Base-by-base conservation (phyloP, 805 yeast genomes). In the Candida boidinii region DNA sequence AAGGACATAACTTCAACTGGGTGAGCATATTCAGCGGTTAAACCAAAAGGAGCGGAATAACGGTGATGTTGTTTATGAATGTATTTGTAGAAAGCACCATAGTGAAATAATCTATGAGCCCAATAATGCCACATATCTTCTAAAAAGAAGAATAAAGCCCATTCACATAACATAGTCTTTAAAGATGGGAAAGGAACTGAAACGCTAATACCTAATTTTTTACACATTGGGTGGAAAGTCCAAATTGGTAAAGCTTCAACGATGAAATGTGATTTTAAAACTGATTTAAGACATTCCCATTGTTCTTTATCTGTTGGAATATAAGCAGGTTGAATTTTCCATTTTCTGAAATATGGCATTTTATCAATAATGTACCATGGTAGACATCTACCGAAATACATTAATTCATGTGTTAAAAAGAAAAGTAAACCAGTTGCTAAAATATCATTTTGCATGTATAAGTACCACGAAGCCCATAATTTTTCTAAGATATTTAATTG, bases 41-140 rank as follows among this genome's bases (percentile, higher is more conserved):
- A 58, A 3, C 79, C 79, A 50, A 73, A 73, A 5, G 79, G 79
- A 10, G 79, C 78, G 14, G 78, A 76, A 42, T 72, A 73, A 43
- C 70, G 57, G 46, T 73, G 79, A 50, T 73, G 79, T 46, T 70
- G 76, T 51, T 73, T 73, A 48, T 73, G 79, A 38, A 73, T 64
- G 44, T 70, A 64, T 46, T 67, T 72, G 54, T 73, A 73, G 45
- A 73, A 73, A 29, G 65, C 58, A 5, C 78, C 77, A 38, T 66
- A 60, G 42, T 73, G 79, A 51, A 73, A 71, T 24, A 68, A 54
- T 37, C 79, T 51, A 45, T 73, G 79, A 31, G 70, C 65, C 73
- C 74, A 68, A 49, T 73, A 73, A 46, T 73, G 79, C 79, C 79
- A 73, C 37, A 61, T 54, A 45, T 73, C 79, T 46, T 73, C 79